Conservation (phyloP, 2,329 filamentous ascomycete species). For the Penicillium sp. region DNA sequence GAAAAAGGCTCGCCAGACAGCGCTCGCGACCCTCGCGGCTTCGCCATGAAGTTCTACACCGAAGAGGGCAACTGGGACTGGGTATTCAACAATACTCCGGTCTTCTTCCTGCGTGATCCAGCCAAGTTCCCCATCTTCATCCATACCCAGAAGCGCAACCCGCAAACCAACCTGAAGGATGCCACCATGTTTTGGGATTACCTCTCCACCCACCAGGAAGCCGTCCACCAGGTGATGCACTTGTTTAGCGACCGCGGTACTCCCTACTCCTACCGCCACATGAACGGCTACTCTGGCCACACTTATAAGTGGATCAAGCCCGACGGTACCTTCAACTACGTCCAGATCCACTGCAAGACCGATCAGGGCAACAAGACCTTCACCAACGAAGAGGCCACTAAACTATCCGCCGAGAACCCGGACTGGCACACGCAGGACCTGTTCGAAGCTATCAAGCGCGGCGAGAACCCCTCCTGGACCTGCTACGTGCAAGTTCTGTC, state of each 20-base stretch:
- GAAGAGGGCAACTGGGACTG: slow-evolving; percentile 75
- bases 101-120: slow-evolving; percentile 76
- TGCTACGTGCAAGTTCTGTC: slow-evolving; percentile 66
- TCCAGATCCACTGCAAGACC: slow-evolving; percentile 67
- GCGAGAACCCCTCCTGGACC: slow-evolving; percentile 66
- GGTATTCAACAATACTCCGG: slow-evolving; percentile 73
- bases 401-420: slow-evolving; percentile 61
- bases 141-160: slow-evolving; percentile 75
- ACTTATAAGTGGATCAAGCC: slow-evolving; percentile 69
- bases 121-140: slow-evolving; percentile 75
- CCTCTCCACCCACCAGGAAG: slow-evolving; percentile 63
- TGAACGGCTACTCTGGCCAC: slow-evolving; percentile 70
- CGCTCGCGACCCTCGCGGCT: slow-evolving; percentile 72
- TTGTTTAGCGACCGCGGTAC: slow-evolving; percentile 69
- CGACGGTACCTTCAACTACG: slow-evolving; percentile 68
- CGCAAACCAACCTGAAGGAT: slow-evolving; percentile 69
- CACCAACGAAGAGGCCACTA: slow-evolving; percentile 59
- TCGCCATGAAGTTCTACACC: slow-evolving; percentile 73
- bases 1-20: slow-evolving; percentile 73
- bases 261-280: slow-evolving; percentile 66
- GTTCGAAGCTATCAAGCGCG: slow-evolving; percentile 64
- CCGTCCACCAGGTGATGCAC: slow-evolving; percentile 66
- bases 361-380: slow-evolving; percentile 66
- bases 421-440: slow-evolving; percentile 68
- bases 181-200: slow-evolving; percentile 73